Evolutionary conservation across 495 filamentous ascomycete species (phyloP).

Genomic region (Poronia punctata): DNA sequence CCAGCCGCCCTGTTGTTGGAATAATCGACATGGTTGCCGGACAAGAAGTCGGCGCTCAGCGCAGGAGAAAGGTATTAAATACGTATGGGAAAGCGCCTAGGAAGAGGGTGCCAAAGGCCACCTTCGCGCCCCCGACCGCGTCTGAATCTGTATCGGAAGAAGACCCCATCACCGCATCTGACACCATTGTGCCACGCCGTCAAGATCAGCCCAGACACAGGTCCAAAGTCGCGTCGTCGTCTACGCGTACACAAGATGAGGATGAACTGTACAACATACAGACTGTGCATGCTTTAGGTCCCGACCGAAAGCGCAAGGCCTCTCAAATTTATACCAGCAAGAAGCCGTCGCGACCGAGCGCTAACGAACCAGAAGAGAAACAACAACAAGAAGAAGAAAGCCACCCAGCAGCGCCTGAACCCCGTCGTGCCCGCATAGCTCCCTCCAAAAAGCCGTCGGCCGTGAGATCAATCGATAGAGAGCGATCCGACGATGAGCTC

Average conservation of each 20-base stretch:
- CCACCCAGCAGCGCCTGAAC: constrained; percentile 3
- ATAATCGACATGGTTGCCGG: constrained; percentile 29
- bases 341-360: constrained; percentile 12
- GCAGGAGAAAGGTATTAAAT: constrained; percentile 25
- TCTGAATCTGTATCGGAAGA: constrained; percentile 25
- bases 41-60: constrained; percentile 28
- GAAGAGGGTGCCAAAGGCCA: constrained; percentile 21
- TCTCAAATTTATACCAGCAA: constrained; percentile 21
- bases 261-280: constrained; percentile 3
- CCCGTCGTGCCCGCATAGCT: constrained; percentile 13
- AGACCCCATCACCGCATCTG: constrained; percentile 15
- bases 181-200: constrained; percentile 12
- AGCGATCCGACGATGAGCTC: constrained; percentile 1
- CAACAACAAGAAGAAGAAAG: no score
- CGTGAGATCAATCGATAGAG: background rate
- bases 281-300: background rate
- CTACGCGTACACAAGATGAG: constrained; percentile 6
- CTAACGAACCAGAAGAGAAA: constrained; percentile 3
- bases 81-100: constrained; percentile 36
- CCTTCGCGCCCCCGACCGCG: constrained; percentile 14
- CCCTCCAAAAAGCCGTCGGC: constrained; percentile 2
- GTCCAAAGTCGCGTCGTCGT: constrained; percentile 11
- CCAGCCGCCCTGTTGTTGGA: no score
- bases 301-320: constrained; percentile 24
- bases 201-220: constrained; percentile 14